Evolutionary conservation across 805 yeast species (phyloP).

Genomic region (Vanderwaltozyma tropicalis): DNA sequence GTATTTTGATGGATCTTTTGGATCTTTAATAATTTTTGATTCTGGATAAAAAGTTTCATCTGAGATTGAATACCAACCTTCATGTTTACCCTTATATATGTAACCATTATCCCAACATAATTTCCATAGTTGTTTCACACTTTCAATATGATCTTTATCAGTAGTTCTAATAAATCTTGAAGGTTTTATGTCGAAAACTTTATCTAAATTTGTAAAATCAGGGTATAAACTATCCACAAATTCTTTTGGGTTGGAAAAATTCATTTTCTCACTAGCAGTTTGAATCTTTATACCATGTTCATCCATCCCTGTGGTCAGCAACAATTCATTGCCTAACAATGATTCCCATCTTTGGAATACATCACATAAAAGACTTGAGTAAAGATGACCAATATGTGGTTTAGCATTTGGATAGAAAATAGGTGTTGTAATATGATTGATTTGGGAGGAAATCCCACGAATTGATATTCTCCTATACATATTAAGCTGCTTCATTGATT

Average conservation of each 20-base stretch:
- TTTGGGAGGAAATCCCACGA: slow-evolving; percentile 3
- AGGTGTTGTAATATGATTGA: slow-evolving; percentile 83
- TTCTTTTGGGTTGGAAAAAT: slow-evolving; percentile 40
- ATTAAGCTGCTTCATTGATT: too few species aligned
- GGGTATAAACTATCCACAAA: slow-evolving; percentile 64
- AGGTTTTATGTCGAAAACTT: slow-evolving; percentile 43
- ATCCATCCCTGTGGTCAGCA: slow-evolving; percentile 85
- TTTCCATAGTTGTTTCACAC: slow-evolving; percentile 66
- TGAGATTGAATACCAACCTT: slow-evolving; percentile 91
- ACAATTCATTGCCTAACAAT: slow-evolving; percentile 36
- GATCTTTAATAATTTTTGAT: slow-evolving; percentile 44
- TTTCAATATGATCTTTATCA: slow-evolving; percentile 59
- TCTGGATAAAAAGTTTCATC: slow-evolving; percentile 94
- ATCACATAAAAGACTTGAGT: slow-evolving; percentile 80
- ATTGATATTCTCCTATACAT: too few species aligned
- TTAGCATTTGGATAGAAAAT: slow-evolving; percentile 91
- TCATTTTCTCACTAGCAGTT: slow-evolving; percentile 57
- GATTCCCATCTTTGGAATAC: slow-evolving; percentile 63
- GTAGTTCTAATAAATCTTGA: slow-evolving; percentile 87
- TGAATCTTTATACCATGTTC: slow-evolving; percentile 95
- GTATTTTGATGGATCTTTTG: slow-evolving; percentile 14
- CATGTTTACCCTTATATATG: slow-evolving; percentile 73
- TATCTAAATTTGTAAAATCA: slow-evolving; percentile 56
- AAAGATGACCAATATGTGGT: slow-evolving; percentile 91
- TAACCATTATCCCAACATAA: slow-evolving; percentile 46